Percentiles rank a stretch among this genome's conserved stretches.
Conservation (phyloP, 1,284 basidiomycete species). For the Hortiboletus rubellus region DNA sequence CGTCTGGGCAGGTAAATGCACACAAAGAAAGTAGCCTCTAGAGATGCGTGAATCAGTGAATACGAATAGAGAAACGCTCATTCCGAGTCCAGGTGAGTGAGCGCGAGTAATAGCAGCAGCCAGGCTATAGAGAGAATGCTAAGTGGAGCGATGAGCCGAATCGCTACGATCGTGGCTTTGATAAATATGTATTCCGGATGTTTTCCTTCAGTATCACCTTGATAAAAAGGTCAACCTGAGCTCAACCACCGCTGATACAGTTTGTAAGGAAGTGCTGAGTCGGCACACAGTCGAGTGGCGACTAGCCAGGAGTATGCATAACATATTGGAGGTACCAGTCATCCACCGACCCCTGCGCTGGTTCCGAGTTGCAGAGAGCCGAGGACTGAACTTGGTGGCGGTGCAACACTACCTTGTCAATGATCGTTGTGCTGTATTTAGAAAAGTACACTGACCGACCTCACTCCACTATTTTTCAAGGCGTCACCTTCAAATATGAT, state of each 20-base stretch:
- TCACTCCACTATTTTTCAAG: too few species aligned
- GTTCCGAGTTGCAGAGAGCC: too few species aligned
- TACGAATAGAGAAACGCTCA: conserved; percentile 1
- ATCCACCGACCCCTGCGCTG: too few species aligned
- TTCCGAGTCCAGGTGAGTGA: neutral
- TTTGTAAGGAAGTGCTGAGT: neutral
- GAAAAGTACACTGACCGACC: too few species aligned
- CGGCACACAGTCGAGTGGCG: neutral
- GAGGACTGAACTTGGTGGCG: too few species aligned
- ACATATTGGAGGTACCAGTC: too few species aligned
- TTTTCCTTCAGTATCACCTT: conserved; percentile 46
- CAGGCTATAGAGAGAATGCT: conserved; percentile 41
- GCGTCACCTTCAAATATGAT: too few species aligned
- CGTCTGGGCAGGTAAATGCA: conserved; percentile 51
- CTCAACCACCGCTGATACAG: neutral
- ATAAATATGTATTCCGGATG: conserved; percentile 57
- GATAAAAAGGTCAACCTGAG: neutral
- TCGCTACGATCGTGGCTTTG: conserved; percentile 42
- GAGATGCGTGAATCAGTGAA: conserved; percentile 37
- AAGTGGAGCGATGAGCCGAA: conserved; percentile 52
- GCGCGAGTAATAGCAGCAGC: conserved; percentile 4
- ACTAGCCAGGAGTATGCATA: neutral
- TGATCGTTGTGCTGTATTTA: too few species aligned
- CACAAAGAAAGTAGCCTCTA: conserved; percentile 52
- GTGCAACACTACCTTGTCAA: too few species aligned